Evolutionary conservation across 306 rosid genomes (phyloP).

Genomic region (Sophora flavescens): DNA sequence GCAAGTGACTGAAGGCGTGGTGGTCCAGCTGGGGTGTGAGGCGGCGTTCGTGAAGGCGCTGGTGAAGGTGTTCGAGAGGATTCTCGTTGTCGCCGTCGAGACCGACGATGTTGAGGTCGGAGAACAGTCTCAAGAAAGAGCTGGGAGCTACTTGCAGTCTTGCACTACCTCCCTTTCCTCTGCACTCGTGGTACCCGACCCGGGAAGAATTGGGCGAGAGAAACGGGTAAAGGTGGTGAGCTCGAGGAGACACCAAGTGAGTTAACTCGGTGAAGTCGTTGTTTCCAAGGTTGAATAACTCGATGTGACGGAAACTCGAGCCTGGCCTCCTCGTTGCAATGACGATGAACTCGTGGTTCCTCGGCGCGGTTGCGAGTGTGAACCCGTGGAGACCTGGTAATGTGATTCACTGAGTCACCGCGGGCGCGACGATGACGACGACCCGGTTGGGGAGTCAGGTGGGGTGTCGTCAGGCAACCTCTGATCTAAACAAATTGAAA

Average conservation of each 20-base stretch:
- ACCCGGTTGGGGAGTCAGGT: too few species aligned
- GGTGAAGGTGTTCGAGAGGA: conserved; percentile 83
- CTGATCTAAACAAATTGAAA: too few species aligned
- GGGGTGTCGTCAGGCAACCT: too few species aligned
- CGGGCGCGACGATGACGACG: too few species aligned
- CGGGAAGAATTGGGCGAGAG: conserved; percentile 66
- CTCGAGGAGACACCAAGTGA: conserved; percentile 56
- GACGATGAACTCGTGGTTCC: conserved; percentile 75
- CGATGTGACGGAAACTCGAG: conserved; percentile 77
- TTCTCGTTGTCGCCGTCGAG: conserved; percentile 88
- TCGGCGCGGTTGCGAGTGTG: conserved; percentile 83
- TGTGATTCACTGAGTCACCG: conserved; percentile 70
- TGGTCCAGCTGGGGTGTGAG: too few species aligned
- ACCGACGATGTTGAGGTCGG: conserved; percentile 56
- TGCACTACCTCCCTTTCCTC: conserved; percentile 50
- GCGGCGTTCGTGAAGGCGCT: conserved; percentile 57
- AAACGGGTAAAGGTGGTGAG: conserved; percentile 90
- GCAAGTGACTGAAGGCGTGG: too few species aligned
- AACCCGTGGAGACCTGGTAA: conserved; percentile 87
- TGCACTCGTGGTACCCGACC: conserved; percentile 88
- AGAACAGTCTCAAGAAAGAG: conserved; percentile 62
- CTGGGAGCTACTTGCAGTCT: conserved; percentile 31
- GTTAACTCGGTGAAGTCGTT: conserved; percentile 78
- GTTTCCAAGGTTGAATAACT: conserved; percentile 60
- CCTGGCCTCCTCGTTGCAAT: conserved; percentile 78